A percentile compares a stretch with the other conserved stretches of the same genome.
phyloP scores from a whole-genome alignment of 1,284 basidiomycete species.

The Phaffia rhodozyma region DNA sequence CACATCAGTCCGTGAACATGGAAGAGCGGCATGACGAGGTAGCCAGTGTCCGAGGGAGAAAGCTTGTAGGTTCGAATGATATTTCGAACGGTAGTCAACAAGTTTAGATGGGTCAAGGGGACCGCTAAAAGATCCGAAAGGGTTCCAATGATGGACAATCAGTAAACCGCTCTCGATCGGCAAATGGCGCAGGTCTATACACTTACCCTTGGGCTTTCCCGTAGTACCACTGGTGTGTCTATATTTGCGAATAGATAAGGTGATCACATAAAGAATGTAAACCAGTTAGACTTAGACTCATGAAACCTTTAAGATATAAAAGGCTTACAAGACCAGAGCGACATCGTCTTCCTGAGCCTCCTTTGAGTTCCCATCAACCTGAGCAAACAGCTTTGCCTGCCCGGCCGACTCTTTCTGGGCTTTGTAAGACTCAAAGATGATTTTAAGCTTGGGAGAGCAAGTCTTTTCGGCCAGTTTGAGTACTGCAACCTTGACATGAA shows the following conservation, averaged over 20 bases:
- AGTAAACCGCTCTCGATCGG: background rate
- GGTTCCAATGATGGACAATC: background rate
- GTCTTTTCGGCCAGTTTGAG: constrained; percentile 4
- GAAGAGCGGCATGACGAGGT: constrained; percentile 50
- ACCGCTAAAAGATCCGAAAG: constrained; percentile 38
- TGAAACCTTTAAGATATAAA: background rate
- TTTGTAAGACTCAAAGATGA: constrained; percentile 16
- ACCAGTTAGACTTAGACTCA: background rate
- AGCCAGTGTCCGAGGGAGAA: constrained; percentile 35
- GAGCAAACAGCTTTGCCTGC: constrained; percentile 12
- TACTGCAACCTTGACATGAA: constrained; percentile 19
- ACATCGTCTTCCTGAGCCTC: constrained; percentile 37
- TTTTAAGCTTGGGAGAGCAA: constrained; percentile 19
- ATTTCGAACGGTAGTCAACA: constrained; percentile 49
- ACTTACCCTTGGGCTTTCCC: constrained; percentile 38
- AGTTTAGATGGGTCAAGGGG: constrained; percentile 47
- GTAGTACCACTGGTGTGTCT: constrained; percentile 52
- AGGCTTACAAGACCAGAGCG: constrained; percentile 43
- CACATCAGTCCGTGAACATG: constrained; percentile 43
- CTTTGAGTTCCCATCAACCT: constrained; percentile 12
- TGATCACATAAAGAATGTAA: background rate
- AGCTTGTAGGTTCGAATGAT: constrained; percentile 49
- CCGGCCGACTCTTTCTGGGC: constrained; percentile 1
- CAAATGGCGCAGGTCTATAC: constrained; percentile 30
- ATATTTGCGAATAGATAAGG: background rate